Percentiles rank a stretch among this genome's conserved stretches.
Conservation (phyloP, 108 stramenopile species). For the Poteriospumella lacustris region DNA sequence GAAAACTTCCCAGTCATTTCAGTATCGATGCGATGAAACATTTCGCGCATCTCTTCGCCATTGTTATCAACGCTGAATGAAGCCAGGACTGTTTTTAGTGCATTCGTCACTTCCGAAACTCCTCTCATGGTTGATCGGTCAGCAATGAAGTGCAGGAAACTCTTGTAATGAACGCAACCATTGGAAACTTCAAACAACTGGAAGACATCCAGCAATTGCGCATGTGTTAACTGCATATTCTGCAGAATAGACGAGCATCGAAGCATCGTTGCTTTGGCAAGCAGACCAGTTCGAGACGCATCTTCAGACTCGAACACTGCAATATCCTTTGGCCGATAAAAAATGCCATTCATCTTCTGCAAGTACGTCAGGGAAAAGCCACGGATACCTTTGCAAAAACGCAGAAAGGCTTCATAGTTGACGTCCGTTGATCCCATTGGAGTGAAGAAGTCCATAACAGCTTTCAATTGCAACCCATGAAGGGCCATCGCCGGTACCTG, state of each 20-base stretch:
- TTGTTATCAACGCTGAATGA: too few species aligned
- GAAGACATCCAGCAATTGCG: not conserved
- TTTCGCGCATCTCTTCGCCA: too few species aligned
- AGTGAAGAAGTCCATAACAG: slow-evolving; percentile 43
- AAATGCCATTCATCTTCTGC: not conserved
- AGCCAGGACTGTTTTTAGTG: too few species aligned
- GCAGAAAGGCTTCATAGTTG: not conserved
- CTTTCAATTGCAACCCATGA: slow-evolving; percentile 18
- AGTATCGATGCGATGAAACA: too few species aligned
- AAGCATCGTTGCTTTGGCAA: not conserved
- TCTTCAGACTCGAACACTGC: not conserved
- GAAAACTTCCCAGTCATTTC: too few species aligned
- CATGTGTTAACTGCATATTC: not conserved
- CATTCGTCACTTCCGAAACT: too few species aligned
- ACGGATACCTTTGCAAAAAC: slow-evolving; percentile 2
- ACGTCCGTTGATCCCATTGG: not conserved
- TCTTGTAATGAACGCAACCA: slow-evolving; percentile 15
- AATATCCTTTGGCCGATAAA: not conserved
- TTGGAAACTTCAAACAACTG: not conserved
- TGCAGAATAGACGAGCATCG: not conserved
- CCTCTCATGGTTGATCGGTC: too few species aligned
- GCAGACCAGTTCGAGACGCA: not conserved
- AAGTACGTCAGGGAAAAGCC: not conserved
- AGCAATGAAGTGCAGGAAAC: slow-evolving; percentile 12
- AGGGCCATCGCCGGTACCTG: slow-evolving; percentile 14